phyloP scores from a whole-genome alignment of 805 yeast species.

The Isabelozyma pseudorhagii region DNA sequence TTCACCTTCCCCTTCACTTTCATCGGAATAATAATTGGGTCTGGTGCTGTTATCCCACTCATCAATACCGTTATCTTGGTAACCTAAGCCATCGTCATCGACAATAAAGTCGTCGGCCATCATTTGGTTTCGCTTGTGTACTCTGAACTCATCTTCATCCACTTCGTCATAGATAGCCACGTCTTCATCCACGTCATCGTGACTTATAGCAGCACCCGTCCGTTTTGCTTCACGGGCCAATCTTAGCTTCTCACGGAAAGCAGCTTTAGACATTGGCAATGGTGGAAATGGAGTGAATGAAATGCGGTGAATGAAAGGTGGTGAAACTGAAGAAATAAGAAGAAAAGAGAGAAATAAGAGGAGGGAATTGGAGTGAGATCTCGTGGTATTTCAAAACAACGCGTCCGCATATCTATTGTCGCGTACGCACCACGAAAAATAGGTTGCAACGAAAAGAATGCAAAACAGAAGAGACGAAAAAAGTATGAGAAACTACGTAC shows the following conservation, averaged over 20 bases:
- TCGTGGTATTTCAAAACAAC: too few species aligned
- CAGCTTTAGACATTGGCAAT: neutral
- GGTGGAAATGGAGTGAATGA: neutral
- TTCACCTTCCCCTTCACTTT: slow-evolving; percentile 31
- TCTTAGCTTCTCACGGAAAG: slow-evolving; percentile 47
- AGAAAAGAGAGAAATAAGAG: neutral
- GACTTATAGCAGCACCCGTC: slow-evolving; percentile 47
- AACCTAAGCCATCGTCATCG: slow-evolving; percentile 91
- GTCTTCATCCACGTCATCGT: slow-evolving; percentile 42
- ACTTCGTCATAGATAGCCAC: slow-evolving; percentile 79
- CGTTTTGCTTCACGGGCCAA: slow-evolving; percentile 63
- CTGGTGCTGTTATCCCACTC: slow-evolving; percentile 69
- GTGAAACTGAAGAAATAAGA: neutral
- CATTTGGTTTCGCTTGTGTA: slow-evolving; percentile 73
- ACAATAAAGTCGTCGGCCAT: slow-evolving; percentile 91
- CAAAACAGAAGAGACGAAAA: too few species aligned
- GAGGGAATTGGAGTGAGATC: too few species aligned
- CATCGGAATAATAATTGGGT: slow-evolving; percentile 55
- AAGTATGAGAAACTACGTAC: too few species aligned
- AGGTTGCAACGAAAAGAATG: too few species aligned
- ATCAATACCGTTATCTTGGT: slow-evolving; percentile 89
- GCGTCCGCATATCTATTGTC: too few species aligned
- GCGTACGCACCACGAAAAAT: too few species aligned
- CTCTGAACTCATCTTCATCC: slow-evolving; percentile 74
- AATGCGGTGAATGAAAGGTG: neutral